phyloP scores from a whole-genome alignment of 805 yeast genomes.

The Hanseniaspora hatyaiensis region DNA sequence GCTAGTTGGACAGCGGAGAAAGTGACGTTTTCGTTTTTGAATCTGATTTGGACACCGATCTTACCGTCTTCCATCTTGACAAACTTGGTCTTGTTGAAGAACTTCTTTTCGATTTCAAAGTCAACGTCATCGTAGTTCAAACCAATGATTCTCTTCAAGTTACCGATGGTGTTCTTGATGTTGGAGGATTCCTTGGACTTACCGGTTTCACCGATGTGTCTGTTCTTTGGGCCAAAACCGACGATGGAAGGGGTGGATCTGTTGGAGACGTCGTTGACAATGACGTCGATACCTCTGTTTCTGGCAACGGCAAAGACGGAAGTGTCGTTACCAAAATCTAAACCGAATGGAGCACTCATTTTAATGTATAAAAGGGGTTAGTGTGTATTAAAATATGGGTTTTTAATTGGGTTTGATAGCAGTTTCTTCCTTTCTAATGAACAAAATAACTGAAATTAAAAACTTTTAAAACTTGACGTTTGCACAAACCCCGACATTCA shows the following conservation, averaged over 20 bases:
- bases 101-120: conserved; percentile 60
- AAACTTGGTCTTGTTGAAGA: conserved; percentile 53
- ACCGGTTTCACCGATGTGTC: conserved; percentile 91
- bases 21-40: conserved; percentile 61
- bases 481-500: too few relatives aligned
- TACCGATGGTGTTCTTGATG: conserved; percentile 90
- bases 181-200: conserved; percentile 94
- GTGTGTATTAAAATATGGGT: conserved; percentile 1
- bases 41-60: conserved; percentile 77
- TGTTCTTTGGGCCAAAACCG: conserved; percentile 80
- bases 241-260: conserved; percentile 87
- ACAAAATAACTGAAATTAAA: too few relatives aligned
- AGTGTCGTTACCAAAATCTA: conserved; percentile 92
- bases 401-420: conserved; percentile 6
- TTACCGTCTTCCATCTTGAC: conserved; percentile 59
- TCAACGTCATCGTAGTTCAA: conserved; percentile 57
- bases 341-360: conserved; percentile 93
- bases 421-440: too few relatives aligned
- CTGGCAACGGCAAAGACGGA: conserved; percentile 93
- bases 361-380: conserved; percentile 18
- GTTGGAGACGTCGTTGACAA: conserved; percentile 97
- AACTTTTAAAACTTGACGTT: too few relatives aligned
- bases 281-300: conserved; percentile 95
- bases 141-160: conserved; percentile 86
- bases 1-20: conserved; percentile 83